Evolutionary conservation across 2,329 filamentous ascomycete species (phyloP).

Genomic region (Xylaria sp.): DNA sequence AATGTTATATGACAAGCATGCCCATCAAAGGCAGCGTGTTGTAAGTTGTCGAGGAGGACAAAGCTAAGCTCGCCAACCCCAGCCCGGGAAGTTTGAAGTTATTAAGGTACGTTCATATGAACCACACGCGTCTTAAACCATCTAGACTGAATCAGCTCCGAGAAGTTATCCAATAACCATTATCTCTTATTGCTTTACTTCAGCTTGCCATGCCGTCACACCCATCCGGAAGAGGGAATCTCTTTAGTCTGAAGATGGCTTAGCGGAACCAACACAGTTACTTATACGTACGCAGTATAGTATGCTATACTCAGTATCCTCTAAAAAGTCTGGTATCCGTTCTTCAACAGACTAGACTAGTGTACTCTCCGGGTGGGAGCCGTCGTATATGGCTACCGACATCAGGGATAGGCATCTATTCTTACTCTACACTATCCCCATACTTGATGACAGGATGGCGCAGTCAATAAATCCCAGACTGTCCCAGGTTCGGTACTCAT

Average conservation of each 20-base stretch:
- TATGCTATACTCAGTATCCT: background rate
- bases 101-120: no score
- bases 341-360: background rate
- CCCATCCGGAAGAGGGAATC: background rate
- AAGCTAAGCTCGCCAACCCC: no score
- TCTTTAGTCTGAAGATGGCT: background rate
- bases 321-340: background rate
- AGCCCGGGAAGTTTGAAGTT: no score
- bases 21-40: no score
- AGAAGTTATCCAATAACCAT: background rate
- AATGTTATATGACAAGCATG: no score
- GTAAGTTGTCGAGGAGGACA: no score
- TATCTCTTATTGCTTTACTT: background rate
- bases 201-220: background rate
- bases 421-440: slow-evolving; percentile 3
- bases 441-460: slow-evolving; percentile 12
- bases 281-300: no score
- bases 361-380: background rate
- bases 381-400: background rate
- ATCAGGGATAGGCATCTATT: slow-evolving; percentile 3
- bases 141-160: no score
- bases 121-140: no score
- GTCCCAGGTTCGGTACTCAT: slow-evolving; percentile 11
- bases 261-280: background rate
- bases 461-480: slow-evolving; percentile 2